Percentiles rank a stretch among this genome's conserved stretches.
Evolutionary conservation across 441 rosid genomes (phyloP).

Genomic region (Populus hybrid): DNA sequence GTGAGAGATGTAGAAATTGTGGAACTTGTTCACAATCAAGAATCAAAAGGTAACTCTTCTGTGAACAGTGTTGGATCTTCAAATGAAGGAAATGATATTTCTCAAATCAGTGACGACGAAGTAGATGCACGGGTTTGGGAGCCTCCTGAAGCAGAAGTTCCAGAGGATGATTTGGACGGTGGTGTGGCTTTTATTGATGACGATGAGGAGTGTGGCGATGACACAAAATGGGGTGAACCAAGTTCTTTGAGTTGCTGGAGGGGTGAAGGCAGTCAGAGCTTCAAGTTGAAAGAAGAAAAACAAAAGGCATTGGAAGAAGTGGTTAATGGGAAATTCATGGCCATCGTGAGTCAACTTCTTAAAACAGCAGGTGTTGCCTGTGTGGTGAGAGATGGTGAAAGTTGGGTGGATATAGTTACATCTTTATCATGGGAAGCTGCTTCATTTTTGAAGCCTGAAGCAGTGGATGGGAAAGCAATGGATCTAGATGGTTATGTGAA

Average conservation of each 20-base stretch:
- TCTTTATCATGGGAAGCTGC: slow-evolving; percentile 93
- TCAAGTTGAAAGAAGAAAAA: slow-evolving; percentile 53
- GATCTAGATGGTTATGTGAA: slow-evolving; percentile 67
- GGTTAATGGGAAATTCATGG: slow-evolving; percentile 66
- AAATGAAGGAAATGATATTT: slow-evolving; percentile 34
- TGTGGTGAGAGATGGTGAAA: slow-evolving; percentile 38
- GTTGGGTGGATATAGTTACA: slow-evolving; percentile 74
- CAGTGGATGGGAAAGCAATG: slow-evolving; percentile 54
- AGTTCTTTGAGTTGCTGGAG: slow-evolving; percentile 46
- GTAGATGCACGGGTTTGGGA: slow-evolving; percentile 61
- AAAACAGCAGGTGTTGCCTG: slow-evolving; percentile 43
- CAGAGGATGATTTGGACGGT: slow-evolving; percentile 57
- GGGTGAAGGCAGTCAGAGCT: slow-evolving; percentile 44
- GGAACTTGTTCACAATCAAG: slow-evolving; percentile 30
- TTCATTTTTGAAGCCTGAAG: slow-evolving; percentile 62
- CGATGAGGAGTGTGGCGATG: slow-evolving; percentile 78
- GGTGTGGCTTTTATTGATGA: slow-evolving; percentile 58
- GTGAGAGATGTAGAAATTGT: slow-evolving; percentile 44
- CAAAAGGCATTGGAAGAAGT: slow-evolving; percentile 60
- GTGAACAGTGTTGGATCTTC: slow-evolving; percentile 25
- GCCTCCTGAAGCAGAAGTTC: slow-evolving; percentile 82
- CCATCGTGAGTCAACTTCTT: slow-evolving; percentile 57
- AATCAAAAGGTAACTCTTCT: slow-evolving; percentile 28
- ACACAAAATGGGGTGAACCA: slow-evolving; percentile 63
- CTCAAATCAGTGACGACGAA: slow-evolving; percentile 28